Base-by-base conservation (phyloP, 2,329 filamentous ascomycete genomes). In the Epichloe brachyelytri region DNA sequence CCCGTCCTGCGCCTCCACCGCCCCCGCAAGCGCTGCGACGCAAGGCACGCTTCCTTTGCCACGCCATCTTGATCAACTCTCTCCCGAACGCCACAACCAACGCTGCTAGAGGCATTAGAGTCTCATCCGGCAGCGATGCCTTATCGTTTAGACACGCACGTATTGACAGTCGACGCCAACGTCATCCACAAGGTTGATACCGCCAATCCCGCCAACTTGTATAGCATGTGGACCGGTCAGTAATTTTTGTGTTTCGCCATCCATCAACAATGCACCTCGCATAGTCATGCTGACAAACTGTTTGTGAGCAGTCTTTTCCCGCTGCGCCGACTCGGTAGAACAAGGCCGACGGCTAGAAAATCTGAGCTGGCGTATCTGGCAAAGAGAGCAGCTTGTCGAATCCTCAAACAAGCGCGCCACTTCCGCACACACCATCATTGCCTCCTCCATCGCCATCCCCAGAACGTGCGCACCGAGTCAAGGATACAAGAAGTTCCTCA, bases 141-240 rank as follows among this genome's bases (percentile, higher is more conserved):
- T 72, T 82, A 86, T 65, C 79, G 80, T 71, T 77, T 95, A 69
- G 82, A 86, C 68, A 84, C 85, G 54, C 86, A 91, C 63, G 86
- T 97, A 66, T 77, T 97, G 64, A 89, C 88, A 56, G 86, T 97
- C 67, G 89, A 96, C 73, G 83, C 88, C 57, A 87, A 85, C 65
- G 85, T 91, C 60, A 90, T 98, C 67, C 87, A 93, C 75, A 88
- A 94, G 67, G 88, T 97, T 63, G 90, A 97, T 71, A 95, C 91
- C 1, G 79, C 85, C 59, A 95, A 95, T 67, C 84, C 88, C 30
- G 88, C 95, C 71, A 94, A 90, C 65, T 80, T 97, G 48, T 94
- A 93, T 71, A 90, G 87, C 74, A 94, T 97, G 80, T 95, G 90
- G 89, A 91, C 88, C 67, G 88, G 89, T 95, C 71, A 79, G 86